Evolutionary conservation across 106 monocot species (phyloP).

Genomic region (Apostasia ramifera): DNA sequence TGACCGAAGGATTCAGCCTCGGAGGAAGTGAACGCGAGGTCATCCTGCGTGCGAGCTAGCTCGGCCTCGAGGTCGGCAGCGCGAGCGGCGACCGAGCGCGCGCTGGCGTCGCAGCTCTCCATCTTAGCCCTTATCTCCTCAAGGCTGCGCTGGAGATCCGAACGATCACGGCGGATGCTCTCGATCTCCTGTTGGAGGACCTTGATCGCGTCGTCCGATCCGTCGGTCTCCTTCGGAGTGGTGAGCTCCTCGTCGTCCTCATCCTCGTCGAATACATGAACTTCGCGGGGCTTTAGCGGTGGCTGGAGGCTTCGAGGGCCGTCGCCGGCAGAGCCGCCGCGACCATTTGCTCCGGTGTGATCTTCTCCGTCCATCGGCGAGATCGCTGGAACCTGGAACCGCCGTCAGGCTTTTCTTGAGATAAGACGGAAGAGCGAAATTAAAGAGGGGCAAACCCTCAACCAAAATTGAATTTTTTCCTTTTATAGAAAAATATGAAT

Average conservation of each 20-base stretch:
- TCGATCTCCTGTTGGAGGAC: conserved; percentile 12
- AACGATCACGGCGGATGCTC: neutral
- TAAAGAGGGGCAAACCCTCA: too few species aligned
- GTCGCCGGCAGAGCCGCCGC: too few species aligned
- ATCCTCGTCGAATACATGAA: too few species aligned
- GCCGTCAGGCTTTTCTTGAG: too few species aligned
- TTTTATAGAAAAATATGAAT: too few species aligned
- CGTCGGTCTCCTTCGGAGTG: conserved; percentile 5
- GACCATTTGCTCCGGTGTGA: too few species aligned
- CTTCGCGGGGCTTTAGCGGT: neutral
- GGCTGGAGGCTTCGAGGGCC: neutral
- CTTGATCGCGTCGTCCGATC: conserved; percentile 3
- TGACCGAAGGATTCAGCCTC: neutral
- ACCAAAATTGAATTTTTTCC: too few species aligned
- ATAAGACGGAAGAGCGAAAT: too few species aligned
- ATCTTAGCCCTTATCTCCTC: conserved; percentile 7
- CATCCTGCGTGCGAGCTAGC: conserved; percentile 11
- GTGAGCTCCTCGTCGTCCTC: conserved; percentile 4
- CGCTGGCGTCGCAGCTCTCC: conserved; percentile 7
- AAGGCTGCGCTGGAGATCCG: conserved; percentile 4
- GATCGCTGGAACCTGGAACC: too few species aligned
- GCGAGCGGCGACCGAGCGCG: conserved; percentile 10
- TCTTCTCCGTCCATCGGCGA: too few species aligned
- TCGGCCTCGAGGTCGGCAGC: conserved; percentile 15
- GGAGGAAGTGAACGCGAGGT: conserved; percentile 10